Evolutionary conservation across 2,329 filamentous ascomycete genomes (phyloP), one percentile per base, ranked within the genome.

Genomic region (Ploettnerulaceae sp.): DNA sequence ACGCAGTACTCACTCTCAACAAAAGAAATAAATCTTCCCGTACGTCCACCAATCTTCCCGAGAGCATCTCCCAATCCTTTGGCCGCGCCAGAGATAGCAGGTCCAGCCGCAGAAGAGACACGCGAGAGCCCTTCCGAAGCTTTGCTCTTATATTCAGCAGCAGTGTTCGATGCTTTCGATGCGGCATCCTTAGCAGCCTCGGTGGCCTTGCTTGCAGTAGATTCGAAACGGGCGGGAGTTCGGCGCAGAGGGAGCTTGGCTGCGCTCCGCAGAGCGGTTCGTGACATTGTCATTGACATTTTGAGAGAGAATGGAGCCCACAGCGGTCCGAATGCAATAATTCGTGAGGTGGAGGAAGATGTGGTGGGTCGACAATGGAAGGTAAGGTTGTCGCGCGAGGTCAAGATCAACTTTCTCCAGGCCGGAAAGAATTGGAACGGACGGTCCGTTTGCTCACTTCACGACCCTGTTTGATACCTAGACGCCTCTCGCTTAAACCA

Each of bases 81-180:
- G 47, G 85, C 86, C 59, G 85, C 87, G 65, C 79, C 82, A 59
- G 78, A 76, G 61, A 94, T 74, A 52, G 82, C 86, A 52, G 86
- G 83, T 47, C 87, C 87, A 60, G 89, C 90, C 44, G 87, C 82
- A 61, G 85, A 82, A 55, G 84, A 76, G 62, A 93, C 90, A 65
- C 82, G 82, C 61, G 86, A 88, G 45, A 96, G 79, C 56, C 89
- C 89, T 71, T 95, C 77, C 56, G 82, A 77, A 49, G 89, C 89
- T 76, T 89, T 89, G 61, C 74, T 63, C 38, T 71, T 62, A 60
- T 70, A 69, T 52, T 76, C 68, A 55, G 70, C 65, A 34, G 71
- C 70, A 22, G 68, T 61, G 33, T 69, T 57, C 14, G 66, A 60
- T 38, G 69, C 69, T 61, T 75, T 62, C 37, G 67, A 60, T 28